These are phyloP conservation scores for Alternaria solani DNA, from an alignment of 2,329 filamentous ascomycete species.

Conservation along the genomic window DNA sequence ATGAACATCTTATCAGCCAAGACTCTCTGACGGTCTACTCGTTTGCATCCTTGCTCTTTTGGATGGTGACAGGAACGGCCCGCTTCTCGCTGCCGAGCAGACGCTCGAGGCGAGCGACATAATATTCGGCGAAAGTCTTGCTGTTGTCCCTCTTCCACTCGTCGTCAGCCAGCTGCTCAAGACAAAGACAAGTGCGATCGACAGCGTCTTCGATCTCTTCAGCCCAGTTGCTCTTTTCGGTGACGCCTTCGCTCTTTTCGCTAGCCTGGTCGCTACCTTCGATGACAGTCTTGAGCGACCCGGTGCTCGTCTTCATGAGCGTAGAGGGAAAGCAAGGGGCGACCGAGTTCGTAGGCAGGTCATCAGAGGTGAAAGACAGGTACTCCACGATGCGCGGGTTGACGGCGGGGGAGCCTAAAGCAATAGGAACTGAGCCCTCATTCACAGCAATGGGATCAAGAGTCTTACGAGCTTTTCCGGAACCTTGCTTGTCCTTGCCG, in stretches of 20 bases:
- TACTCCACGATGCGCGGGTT: conserved; percentile 43
- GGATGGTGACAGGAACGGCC: conserved; percentile 28
- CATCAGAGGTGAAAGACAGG: conserved; percentile 38
- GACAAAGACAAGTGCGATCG: conserved; percentile 30
- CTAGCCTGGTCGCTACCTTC: conserved; percentile 22
- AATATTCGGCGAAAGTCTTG: conserved; percentile 36
- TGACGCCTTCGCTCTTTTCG: conserved; percentile 37
- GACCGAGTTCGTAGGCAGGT: conserved; percentile 32
- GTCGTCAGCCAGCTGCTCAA: conserved; percentile 47
- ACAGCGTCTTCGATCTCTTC: conserved; percentile 41
- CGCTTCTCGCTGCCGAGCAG: conserved; percentile 29
- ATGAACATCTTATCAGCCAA: neutral
- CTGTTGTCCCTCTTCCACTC: conserved; percentile 29
- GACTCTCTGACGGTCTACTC: neutral
- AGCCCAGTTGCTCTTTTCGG: conserved; percentile 46
- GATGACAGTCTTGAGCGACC: conserved; percentile 14
- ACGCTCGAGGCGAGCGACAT: conserved; percentile 33
- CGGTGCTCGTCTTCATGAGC: conserved; percentile 19
- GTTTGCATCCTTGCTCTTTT: conserved; percentile 2
- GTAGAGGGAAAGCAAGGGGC: conserved; percentile 26
- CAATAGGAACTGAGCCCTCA: conserved; percentile 33
- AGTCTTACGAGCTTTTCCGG: conserved; percentile 22
- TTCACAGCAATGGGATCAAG: conserved; percentile 10
- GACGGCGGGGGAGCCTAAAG: conserved; percentile 35
- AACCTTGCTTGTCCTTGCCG: conserved; percentile 17